Evolutionary conservation across 2,329 filamentous ascomycete genomes (phyloP).

Genomic region (Metarhizium sp.): DNA sequence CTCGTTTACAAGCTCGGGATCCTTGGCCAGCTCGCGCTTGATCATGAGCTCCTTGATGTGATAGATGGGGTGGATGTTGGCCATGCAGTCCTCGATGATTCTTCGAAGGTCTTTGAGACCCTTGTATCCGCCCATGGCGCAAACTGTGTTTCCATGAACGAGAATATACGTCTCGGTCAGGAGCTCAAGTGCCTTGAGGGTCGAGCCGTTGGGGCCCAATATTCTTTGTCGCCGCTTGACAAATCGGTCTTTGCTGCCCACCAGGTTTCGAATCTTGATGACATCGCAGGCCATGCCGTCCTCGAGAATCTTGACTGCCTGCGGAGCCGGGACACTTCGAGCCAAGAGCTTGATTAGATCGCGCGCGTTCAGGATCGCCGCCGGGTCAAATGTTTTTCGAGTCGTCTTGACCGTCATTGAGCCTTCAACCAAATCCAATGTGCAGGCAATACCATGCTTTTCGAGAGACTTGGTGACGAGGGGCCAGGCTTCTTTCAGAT

Average conservation of each 20-base stretch:
- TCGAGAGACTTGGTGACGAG: constrained; percentile 80
- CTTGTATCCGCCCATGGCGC: constrained; percentile 85
- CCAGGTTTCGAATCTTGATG: constrained; percentile 86
- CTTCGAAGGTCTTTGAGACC: constrained; percentile 86
- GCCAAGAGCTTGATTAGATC: constrained; percentile 91
- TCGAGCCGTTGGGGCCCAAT: constrained; percentile 82
- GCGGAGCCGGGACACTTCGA: constrained; percentile 82
- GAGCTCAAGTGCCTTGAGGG: constrained; percentile 86
- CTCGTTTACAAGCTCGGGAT: constrained; percentile 76
- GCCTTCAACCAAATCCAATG: constrained; percentile 88
- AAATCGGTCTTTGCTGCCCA: constrained; percentile 90
- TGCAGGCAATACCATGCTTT: constrained; percentile 81
- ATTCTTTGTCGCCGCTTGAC: constrained; percentile 91
- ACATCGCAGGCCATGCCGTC: constrained; percentile 89
- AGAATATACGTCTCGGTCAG: constrained; percentile 88
- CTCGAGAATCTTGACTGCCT: constrained; percentile 89
- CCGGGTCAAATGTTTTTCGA: constrained; percentile 82
- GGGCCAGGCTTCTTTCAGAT: constrained; percentile 88
- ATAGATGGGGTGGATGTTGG: constrained; percentile 94
- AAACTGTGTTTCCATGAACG: constrained; percentile 93
- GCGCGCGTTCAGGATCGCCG: constrained; percentile 83
- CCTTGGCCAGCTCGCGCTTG: constrained; percentile 83
- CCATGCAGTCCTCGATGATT: constrained; percentile 92
- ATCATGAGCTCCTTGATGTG: constrained; percentile 72
- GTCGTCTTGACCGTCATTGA: constrained; percentile 97